phyloP scores from a whole-genome alignment of 1,139 yeast species.

The Scheffersomyces illinoinensis region DNA sequence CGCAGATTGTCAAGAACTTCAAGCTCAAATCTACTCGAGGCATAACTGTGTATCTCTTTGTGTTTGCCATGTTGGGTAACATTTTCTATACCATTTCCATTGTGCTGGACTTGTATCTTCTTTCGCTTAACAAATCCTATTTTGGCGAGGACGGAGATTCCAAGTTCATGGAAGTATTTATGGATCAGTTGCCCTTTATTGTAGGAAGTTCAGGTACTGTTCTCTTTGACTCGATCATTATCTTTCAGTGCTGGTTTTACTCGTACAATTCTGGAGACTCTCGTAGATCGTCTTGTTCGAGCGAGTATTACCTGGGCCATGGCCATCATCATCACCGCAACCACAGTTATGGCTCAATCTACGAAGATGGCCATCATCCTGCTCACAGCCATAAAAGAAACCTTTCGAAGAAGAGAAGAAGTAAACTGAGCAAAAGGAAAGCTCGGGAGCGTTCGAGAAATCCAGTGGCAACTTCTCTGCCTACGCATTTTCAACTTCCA shows the following conservation, averaged over 20 bases:
- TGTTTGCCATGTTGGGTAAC: slow-evolving; percentile 41
- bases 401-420: not conserved
- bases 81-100: slow-evolving; percentile 36
- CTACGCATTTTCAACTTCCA: slow-evolving; percentile 31
- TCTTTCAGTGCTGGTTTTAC: slow-evolving; percentile 36
- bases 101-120: slow-evolving; percentile 25
- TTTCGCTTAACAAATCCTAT: slow-evolving; percentile 6
- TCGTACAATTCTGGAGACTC: not conserved
- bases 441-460: not conserved
- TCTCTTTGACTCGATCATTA: slow-evolving; percentile 32
- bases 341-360: slow-evolving; percentile 2
- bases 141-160: slow-evolving; percentile 1
- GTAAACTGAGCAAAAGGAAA: not conserved
- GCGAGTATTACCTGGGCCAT: not conserved
- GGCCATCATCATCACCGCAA: not conserved
- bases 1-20: slow-evolving; percentile 62
- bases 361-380: not conserved
- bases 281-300: not conserved
- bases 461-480: not conserved
- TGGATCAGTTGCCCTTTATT: slow-evolving; percentile 36
- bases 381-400: not conserved
- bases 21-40: slow-evolving; percentile 35
- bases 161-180: slow-evolving; percentile 15
- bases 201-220: slow-evolving; percentile 41
- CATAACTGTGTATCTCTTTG: slow-evolving; percentile 34